Percentiles rank a stretch among this genome's conserved stretches.
These are phyloP conservation scores for Pistacia atlantica DNA, from an alignment of 345 rosid species.

Conservation along the genomic window DNA sequence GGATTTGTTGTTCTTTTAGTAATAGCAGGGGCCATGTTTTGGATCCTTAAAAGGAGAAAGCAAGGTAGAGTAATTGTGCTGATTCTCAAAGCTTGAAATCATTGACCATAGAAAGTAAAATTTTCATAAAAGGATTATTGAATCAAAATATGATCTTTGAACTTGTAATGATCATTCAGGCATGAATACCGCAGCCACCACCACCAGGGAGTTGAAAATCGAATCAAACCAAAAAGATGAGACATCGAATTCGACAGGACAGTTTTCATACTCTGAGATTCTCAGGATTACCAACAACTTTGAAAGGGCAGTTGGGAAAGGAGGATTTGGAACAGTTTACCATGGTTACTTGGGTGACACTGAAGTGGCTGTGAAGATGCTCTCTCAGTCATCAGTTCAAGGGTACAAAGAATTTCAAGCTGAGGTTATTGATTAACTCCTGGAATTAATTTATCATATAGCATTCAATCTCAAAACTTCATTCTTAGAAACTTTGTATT, in stretches of 20 bases:
- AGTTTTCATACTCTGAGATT: constrained; percentile 24
- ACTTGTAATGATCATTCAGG: background rate
- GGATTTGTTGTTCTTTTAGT: constrained; percentile 27
- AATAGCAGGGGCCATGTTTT: constrained; percentile 22
- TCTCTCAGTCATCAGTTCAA: constrained; percentile 21
- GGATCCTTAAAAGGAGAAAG: constrained; percentile 26
- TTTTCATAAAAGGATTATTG: background rate
- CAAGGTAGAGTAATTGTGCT: constrained; percentile 16
- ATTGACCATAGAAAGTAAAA: background rate
- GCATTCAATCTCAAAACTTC: background rate
- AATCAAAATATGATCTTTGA: constrained; percentile 1
- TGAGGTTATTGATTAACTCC: constrained; percentile 14
- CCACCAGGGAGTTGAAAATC: background rate
- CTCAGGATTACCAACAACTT: constrained; percentile 31
- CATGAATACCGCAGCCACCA: background rate
- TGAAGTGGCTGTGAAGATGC: constrained; percentile 35
- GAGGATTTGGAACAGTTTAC: constrained; percentile 37
- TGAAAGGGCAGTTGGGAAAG: constrained; percentile 26
- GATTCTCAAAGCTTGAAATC: background rate
- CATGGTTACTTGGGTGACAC: constrained; percentile 26
- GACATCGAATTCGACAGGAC: constrained; percentile 22
- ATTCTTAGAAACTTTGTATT: background rate
- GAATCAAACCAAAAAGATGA: background rate
- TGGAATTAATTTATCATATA: background rate
- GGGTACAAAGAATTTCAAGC: constrained; percentile 22